Evolutionary conservation across 2,329 filamentous ascomycete species (phyloP).

Genomic region (Alternaria ethzedia): DNA sequence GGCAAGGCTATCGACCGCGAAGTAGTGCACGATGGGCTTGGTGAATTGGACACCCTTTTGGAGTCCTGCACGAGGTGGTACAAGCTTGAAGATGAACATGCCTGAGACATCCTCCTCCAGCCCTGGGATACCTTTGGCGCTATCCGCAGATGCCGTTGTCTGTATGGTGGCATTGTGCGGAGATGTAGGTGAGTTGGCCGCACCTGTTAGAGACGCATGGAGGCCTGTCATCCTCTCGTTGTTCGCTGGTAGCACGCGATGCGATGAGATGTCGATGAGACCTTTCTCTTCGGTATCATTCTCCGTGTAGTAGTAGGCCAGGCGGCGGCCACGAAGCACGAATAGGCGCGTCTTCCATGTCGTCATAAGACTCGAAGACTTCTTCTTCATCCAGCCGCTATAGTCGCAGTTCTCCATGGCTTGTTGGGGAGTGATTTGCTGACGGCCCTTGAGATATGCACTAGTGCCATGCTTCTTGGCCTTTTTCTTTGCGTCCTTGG

Average conservation of each 20-base stretch:
- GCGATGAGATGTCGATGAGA: conserved; percentile 95
- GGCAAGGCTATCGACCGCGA: conserved; percentile 89
- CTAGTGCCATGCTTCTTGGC: conserved; percentile 95
- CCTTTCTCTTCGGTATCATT: conserved; percentile 92
- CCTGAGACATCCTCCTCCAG: conserved; percentile 59
- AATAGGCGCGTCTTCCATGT: conserved; percentile 99
- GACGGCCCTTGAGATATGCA: conserved; percentile 85
- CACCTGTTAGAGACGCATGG: conserved; percentile 89
- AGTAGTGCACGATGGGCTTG: conserved; percentile 96
- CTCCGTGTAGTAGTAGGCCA: conserved; percentile 97
- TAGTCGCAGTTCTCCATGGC: conserved; percentile 89
- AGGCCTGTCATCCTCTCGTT: conserved; percentile 89
- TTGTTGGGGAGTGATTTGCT: conserved; percentile 80
- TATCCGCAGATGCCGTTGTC: conserved; percentile 50
- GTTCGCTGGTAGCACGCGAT: conserved; percentile 93
- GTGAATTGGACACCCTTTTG: conserved; percentile 96
- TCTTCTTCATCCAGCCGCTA: conserved; percentile 99
- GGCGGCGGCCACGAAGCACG: conserved; percentile 84
- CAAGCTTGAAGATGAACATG: conserved; percentile 97
- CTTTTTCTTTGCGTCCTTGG: conserved; percentile 44
- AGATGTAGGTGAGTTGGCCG: conserved; percentile 71
- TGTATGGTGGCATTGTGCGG: conserved; percentile 51
- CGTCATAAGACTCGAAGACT: conserved; percentile 92
- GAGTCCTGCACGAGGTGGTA: conserved; percentile 85
- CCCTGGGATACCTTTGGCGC: conserved; percentile 37